Evolutionary conservation across 148 eudicot genomes (phyloP), one percentile per base, ranked within the genome.

Genomic region (Talinum fruticosum): DNA sequence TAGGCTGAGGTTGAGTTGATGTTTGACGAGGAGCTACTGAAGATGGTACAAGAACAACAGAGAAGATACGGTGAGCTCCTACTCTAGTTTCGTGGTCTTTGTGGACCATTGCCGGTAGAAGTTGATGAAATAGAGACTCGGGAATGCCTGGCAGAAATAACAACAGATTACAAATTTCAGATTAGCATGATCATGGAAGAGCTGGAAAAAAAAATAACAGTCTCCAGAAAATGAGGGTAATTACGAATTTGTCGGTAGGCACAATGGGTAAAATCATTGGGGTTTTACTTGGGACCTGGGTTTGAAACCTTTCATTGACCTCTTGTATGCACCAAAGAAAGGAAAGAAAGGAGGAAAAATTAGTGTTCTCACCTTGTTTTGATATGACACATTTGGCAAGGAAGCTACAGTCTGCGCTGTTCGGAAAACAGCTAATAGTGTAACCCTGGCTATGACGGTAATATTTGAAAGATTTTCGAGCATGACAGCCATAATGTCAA

Each of bases 21-120:
- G 44, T 53, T 77, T 80, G 75, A 24, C 81, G 89, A 72, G 99
- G 99, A 75, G 90, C 87, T 59, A 96, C 93, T 12, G 97, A 93
- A 82, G 98, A 90, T 75, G 99, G 99, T 49, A 96, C 99, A 74
- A 96, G 98, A 77, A 93, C 92, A 54, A 96, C 96, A 57, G 99
- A 90, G 79, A 96, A 93, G 37, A 96, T 84, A 32, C 92, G 91
- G 79, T 96, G 99, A 79, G 98, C 93, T 74, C 88, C 92, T 74
- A 91, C 73, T 82, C 98, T 82, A 59, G 97, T 93, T 85, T 96
- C 98, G 85, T 90, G 91, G 82, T 96, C 98, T 82, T 85, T 89
- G 76, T 90, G 95, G 76, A 91, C 93, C 99, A 93, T 96, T 62
- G 98, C 99, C 66, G 90, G 91, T 45, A 96, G 98, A 79, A 93